Conservation (phyloP, 2,329 filamentous ascomycete species). For the Fusarium agapanthi region DNA sequence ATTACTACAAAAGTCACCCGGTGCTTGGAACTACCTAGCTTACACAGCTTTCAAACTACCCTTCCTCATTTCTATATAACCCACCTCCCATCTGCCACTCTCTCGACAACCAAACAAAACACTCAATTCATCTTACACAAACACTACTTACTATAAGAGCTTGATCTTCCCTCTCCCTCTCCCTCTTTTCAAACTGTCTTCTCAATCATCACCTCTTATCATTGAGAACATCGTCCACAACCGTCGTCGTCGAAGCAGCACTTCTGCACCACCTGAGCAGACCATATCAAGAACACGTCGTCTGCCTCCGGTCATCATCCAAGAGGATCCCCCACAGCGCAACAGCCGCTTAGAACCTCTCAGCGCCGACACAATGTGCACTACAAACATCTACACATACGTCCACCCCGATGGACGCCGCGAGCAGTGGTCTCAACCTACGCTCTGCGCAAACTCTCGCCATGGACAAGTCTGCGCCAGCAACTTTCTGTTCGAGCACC, state of each 20-base stretch:
- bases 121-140: constrained; percentile 27
- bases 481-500: constrained; percentile 53
- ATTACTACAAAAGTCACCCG: background rate
- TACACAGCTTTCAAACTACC: constrained; percentile 29
- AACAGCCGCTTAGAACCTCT: constrained; percentile 22
- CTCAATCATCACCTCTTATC: constrained; percentile 21
- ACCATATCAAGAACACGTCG: constrained; percentile 12
- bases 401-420: constrained; percentile 56
- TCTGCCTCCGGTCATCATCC: constrained; percentile 34
- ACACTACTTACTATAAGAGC: constrained; percentile 3
- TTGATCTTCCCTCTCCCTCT: background rate
- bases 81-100: constrained; percentile 27
- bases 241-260: constrained; percentile 17
- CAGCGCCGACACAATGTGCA: constrained; percentile 58
- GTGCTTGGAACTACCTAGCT: background rate
- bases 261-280: constrained; percentile 21
- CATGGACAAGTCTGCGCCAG: constrained; percentile 53
- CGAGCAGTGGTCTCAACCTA: constrained; percentile 47
- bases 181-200: constrained; percentile 27
- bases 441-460: constrained; percentile 52
- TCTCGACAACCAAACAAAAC: constrained; percentile 19
- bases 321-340: constrained; percentile 37
- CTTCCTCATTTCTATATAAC: constrained; percentile 36
- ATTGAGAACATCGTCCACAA: constrained; percentile 38
- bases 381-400: constrained; percentile 57